A percentile compares a stretch with the other conserved stretches of the same genome.
Conservation (phyloP, 2,329 filamentous ascomycete species). For the Cadophora gregata region DNA sequence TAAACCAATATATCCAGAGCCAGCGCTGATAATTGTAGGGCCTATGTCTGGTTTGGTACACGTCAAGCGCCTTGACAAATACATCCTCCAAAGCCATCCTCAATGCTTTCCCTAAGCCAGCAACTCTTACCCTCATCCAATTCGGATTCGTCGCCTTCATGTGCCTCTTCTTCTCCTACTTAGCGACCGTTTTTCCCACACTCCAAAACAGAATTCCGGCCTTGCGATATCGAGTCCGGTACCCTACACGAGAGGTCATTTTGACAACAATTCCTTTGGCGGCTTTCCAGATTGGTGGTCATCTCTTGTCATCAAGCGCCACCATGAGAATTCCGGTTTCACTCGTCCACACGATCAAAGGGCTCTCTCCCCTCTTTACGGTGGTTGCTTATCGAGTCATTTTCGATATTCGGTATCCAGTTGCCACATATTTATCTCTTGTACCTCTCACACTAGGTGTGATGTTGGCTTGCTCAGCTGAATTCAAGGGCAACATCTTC, state of each 20-base stretch:
- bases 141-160: slow-evolving; percentile 91
- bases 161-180: slow-evolving; percentile 79
- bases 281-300: slow-evolving; percentile 89
- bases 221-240: slow-evolving; percentile 81
- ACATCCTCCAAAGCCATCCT: slow-evolving; percentile 98
- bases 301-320: slow-evolving; percentile 91
- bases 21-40: slow-evolving; percentile 58
- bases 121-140: slow-evolving; percentile 90
- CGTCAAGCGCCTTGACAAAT: slow-evolving; percentile 93
- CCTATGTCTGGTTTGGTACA: slow-evolving; percentile 91
- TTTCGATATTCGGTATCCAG: slow-evolving; percentile 87
- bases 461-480: slow-evolving; percentile 92
- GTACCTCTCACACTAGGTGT: slow-evolving; percentile 94
- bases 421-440: slow-evolving; percentile 84
- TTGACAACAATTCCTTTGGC: slow-evolving; percentile 89
- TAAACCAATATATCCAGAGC: slow-evolving; percentile 3
- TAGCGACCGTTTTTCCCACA: slow-evolving; percentile 74
- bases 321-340: slow-evolving; percentile 96
- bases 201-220: slow-evolving; percentile 77
- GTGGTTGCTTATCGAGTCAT: slow-evolving; percentile 90
- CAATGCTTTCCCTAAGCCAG: slow-evolving; percentile 87
- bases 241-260: slow-evolving; percentile 81
- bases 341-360: slow-evolving; percentile 97
- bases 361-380: slow-evolving; percentile 92
- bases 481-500: slow-evolving; percentile 85